Evolutionary conservation across 495 filamentous ascomycete species (phyloP).

Genomic region (Letharia columbiana): DNA sequence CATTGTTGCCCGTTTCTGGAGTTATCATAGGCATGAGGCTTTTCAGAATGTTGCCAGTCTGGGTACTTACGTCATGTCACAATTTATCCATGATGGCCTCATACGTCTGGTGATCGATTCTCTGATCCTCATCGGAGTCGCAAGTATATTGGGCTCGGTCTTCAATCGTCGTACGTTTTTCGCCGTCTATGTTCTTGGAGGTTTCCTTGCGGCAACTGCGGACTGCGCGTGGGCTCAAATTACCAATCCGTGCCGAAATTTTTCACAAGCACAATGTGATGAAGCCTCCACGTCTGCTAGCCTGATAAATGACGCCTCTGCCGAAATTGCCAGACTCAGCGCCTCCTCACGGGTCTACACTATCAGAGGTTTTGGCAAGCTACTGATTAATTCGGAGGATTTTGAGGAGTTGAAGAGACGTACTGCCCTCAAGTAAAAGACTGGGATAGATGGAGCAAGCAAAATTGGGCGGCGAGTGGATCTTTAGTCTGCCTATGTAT

Average conservation of each 20-base stretch:
- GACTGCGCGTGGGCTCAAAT: neutral
- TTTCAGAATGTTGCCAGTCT: neutral
- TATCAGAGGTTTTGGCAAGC: neutral
- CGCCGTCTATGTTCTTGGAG: neutral
- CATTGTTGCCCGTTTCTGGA: neutral
- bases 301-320: neutral
- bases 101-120: neutral
- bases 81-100: neutral
- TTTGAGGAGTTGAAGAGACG: neutral
- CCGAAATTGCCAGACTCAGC: neutral
- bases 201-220: constrained; percentile 1
- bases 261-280: neutral
- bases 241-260: neutral
- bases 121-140: neutral
- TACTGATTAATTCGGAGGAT: neutral
- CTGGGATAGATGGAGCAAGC: neutral
- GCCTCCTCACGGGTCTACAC: neutral
- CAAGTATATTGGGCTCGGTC: neutral
- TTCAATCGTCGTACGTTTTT: neutral
- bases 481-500: neutral
- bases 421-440: neutral
- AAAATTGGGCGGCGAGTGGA: neutral
- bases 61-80: neutral
- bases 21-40: neutral
- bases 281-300: neutral